A percentile compares a stretch with the other conserved stretches of the same genome.
Conservation (phyloP, 2,329 filamentous ascomycete species). For the Zasmidium cellare region DNA sequence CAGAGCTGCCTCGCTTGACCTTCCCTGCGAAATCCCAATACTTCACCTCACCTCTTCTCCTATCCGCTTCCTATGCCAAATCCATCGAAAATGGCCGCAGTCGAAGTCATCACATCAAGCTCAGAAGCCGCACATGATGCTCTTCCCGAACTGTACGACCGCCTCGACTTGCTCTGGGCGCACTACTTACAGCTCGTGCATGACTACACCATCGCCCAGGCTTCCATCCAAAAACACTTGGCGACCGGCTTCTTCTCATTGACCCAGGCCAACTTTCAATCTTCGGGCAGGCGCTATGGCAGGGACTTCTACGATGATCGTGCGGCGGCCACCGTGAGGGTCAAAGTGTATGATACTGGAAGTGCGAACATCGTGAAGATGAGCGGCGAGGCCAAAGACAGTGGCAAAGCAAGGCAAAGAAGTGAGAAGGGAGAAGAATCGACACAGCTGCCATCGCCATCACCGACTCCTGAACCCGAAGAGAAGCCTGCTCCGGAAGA, state of each 20-base stretch:
- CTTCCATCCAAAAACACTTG: conserved; percentile 56
- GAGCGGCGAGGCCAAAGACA: background rate
- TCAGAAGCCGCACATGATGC: background rate
- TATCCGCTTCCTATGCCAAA: too few species aligned
- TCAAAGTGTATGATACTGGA: conserved; percentile 4
- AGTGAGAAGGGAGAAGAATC: background rate
- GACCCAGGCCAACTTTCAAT: conserved; percentile 74
- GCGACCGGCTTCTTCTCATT: conserved; percentile 54
- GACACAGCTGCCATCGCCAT: conserved; percentile 26
- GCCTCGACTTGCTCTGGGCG: conserved; percentile 64
- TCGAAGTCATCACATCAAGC: background rate
- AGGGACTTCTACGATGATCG: conserved; percentile 71
- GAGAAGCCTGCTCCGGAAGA: background rate
- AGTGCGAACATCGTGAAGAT: background rate
- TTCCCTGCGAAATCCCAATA: too few species aligned
- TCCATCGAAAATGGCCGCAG: background rate
- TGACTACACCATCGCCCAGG: conserved; percentile 63
- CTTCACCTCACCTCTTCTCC: too few species aligned
- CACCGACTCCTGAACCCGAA: conserved; percentile 46
- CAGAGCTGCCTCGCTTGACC: too few species aligned
- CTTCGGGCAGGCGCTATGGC: conserved; percentile 61
- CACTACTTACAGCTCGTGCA: conserved; percentile 67
- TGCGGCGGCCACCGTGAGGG: conserved; percentile 12
- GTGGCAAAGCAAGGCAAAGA: background rate
- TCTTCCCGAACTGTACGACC: conserved; percentile 34